A percentile compares a stretch with the other conserved stretches of the same genome.
These are phyloP conservation scores for Pseudopediastrum boryanum DNA, from an alignment of 139 green algal species.

Conservation along the genomic window DNA sequence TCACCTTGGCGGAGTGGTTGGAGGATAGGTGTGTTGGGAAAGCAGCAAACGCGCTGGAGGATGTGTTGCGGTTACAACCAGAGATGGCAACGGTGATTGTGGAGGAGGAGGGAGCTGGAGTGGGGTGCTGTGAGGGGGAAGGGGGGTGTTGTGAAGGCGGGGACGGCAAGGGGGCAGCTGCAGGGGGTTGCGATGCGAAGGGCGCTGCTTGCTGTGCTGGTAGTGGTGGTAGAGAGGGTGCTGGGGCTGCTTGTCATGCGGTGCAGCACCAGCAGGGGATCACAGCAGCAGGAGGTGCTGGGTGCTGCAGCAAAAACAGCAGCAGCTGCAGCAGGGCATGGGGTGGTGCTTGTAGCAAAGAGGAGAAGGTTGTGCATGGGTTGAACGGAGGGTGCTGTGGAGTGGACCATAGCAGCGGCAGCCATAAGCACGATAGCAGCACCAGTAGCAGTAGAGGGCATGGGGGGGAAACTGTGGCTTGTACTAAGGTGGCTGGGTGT, in stretches of 20 bases:
- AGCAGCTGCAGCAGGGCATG: background rate
- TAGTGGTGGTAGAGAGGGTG: no score
- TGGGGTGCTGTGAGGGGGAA: no score
- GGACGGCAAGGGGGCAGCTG: no score
- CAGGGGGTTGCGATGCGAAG: no score
- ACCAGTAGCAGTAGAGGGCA: background rate
- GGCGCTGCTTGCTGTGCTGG: no score
- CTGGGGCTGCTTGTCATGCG: no score
- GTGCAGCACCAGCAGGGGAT: no score
- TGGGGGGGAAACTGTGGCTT: no score
- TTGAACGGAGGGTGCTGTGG: background rate
- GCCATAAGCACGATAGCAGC: constrained; percentile 9
- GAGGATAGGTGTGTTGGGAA: constrained; percentile 47
- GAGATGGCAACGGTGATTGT: constrained; percentile 42
- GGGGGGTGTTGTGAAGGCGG: no score
- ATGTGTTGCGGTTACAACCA: constrained; percentile 44
- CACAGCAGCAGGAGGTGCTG: background rate
- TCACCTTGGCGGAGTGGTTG: constrained; percentile 65
- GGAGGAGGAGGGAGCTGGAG: background rate
- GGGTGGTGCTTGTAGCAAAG: background rate
- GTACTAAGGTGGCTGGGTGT: no score
- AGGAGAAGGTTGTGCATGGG: no score
- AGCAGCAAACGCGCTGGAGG: constrained; percentile 31
- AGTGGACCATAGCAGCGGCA: background rate
- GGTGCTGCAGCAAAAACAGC: background rate